Base-by-base conservation (phyloP, 345 rosid species). In the Reutealis trisperma region DNA sequence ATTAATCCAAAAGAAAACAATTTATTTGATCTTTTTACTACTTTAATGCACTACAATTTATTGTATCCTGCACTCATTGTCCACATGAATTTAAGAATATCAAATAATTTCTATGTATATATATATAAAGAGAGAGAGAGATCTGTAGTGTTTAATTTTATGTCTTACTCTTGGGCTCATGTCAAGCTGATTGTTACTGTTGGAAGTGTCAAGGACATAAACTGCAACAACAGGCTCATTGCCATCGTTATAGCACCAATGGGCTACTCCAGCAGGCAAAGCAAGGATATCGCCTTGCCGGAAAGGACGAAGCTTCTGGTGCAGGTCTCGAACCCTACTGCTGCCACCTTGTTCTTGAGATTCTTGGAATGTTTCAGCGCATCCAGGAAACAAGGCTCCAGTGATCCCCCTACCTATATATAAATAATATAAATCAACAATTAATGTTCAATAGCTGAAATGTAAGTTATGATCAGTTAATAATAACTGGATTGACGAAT, bases 301-400 rank as follows among this genome's bases (percentile, higher is more conserved):
- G n/a, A 82, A 59, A 34, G 76, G 68, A 14, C 62, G 79, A 49
- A 85, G 47, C 77, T 82, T 85, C 84, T 85, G 85, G 80, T 82
- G 88, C 70, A 60, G 67, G 81, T 85, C 85, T 5, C 65, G 74
- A 79, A 77, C 86, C 30, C 74, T 72, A 0, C 78, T 72, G 37
- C 79, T 37, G 5, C 41, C 41, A 37, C 41, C 41, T 37, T 37
- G 41, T 5, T 37, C 6, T 37, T 37, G 41, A 37, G 41, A 37
- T 37, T 37, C 87, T 71, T 88, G 88, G 89, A 71, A 87, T 12
- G 95, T 91, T 84, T 88, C 95, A 34, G 95, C 89, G 34, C 92
- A 92, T n/a, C 92, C 95, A 1, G 94, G 85, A 63, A 87, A 49
- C 71, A 84, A 71, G 47, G 64, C 61, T 0, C 91, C 89, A 57